A percentile compares a stretch with the other conserved stretches of the same genome.
Conservation (phyloP, 2,329 filamentous ascomycete genomes). For the Xylaria sp. region DNA sequence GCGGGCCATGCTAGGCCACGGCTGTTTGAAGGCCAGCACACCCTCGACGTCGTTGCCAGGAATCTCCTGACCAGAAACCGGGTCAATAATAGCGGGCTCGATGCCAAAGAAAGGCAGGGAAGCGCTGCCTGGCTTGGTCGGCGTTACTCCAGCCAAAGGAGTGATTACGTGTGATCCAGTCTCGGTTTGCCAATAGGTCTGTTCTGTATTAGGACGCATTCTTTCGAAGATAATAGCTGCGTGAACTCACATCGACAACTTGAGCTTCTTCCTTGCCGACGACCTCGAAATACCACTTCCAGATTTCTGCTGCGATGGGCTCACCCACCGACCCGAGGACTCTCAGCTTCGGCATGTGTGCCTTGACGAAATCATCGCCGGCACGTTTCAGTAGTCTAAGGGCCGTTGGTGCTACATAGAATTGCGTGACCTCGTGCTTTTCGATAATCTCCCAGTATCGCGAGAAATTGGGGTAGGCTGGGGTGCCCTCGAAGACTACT, state of each 20-base stretch:
- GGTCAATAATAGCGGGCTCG: conserved; percentile 96
- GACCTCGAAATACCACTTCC: conserved; percentile 99
- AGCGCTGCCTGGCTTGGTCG: conserved; percentile 94
- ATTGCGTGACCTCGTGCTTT: conserved; percentile 93
- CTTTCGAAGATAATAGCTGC: conserved; percentile 8
- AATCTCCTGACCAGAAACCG: conserved; percentile 90
- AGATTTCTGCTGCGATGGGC: conserved; percentile 95
- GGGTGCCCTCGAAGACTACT: conserved; percentile 96
- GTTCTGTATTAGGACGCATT: conserved; percentile 25
- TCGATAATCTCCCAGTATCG: conserved; percentile 99
- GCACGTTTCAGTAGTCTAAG: conserved; percentile 92
- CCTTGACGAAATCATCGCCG: conserved; percentile 88
- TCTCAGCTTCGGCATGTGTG: conserved; percentile 84
- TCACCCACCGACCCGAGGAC: conserved; percentile 95
- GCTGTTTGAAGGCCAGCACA: conserved; percentile 93
- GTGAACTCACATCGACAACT: conserved; percentile 80
- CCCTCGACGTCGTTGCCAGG: conserved; percentile 96
- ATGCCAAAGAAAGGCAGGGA: conserved; percentile 98
- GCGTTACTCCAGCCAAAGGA: conserved; percentile 87
- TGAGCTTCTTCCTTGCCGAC: conserved; percentile 94
- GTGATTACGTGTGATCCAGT: conserved; percentile 96
- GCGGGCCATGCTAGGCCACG: conserved; percentile 98
- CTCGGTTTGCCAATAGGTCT: conserved; percentile 99
- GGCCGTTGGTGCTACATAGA: conserved; percentile 96
- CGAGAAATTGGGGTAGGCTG: conserved; percentile 96